A percentile compares a stretch with the other conserved stretches of the same genome.
These are phyloP conservation scores for Amanita muscaria DNA, from an alignment of 768 basidiomycete species.

Conservation along the genomic window DNA sequence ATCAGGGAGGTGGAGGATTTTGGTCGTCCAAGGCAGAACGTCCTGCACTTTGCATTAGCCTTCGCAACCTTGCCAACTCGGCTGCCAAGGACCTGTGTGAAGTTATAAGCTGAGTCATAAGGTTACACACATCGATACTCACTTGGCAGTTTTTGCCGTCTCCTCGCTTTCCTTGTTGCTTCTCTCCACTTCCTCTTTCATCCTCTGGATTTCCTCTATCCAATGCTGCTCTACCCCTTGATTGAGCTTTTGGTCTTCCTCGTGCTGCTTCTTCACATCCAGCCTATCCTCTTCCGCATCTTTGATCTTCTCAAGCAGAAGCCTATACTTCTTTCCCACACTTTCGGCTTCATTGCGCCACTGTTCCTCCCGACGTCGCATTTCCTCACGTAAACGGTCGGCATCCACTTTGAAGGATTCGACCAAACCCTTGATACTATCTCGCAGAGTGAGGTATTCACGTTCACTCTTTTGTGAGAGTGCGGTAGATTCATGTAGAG, in stretches of 20 bases:
- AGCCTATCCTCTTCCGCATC: slow-evolving; percentile 35
- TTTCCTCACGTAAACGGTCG: slow-evolving; percentile 62
- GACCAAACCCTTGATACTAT: slow-evolving; percentile 64
- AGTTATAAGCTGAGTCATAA: slow-evolving; percentile 7
- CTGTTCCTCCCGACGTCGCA: slow-evolving; percentile 65
- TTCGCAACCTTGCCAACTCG: slow-evolving; percentile 60
- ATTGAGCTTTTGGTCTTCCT: slow-evolving; percentile 38
- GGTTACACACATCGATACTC: slow-evolving; percentile 19
- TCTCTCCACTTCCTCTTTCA: slow-evolving; percentile 47
- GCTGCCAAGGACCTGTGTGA: slow-evolving; percentile 41
- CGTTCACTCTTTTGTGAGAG: slow-evolving; percentile 74
- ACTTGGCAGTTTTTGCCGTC: slow-evolving; percentile 57
- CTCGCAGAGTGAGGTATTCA: slow-evolving; percentile 73
- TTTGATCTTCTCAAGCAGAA: slow-evolving; percentile 56
- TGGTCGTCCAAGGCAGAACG: slow-evolving; percentile 11
- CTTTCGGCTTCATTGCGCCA: slow-evolving; percentile 59
- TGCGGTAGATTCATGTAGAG: slow-evolving; percentile 65
- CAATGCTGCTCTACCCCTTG: slow-evolving; percentile 57
- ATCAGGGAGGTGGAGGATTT: slow-evolving; percentile 3
- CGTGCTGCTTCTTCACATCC: slow-evolving; percentile 40
- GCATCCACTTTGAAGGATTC: slow-evolving; percentile 71
- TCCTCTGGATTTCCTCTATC: slow-evolving; percentile 41
- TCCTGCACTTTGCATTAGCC: slow-evolving; percentile 59
- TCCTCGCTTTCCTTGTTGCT: slow-evolving; percentile 46
- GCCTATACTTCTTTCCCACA: slow-evolving; percentile 59